Conservation (phyloP, 768 basidiomycete species). For the Boletus pseudopeckii region DNA sequence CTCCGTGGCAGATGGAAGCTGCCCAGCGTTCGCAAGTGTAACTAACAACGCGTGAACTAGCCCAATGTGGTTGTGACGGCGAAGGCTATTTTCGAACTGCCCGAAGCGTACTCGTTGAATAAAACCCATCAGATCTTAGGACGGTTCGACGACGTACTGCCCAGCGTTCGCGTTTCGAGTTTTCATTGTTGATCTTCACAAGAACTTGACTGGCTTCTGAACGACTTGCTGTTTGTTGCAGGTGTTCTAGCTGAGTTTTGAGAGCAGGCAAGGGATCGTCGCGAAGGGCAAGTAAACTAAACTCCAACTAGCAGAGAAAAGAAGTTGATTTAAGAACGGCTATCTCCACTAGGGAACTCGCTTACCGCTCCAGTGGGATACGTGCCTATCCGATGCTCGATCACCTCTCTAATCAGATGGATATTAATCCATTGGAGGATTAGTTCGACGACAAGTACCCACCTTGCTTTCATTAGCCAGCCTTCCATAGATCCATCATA, state of each 20-base stretch:
- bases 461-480: slow-evolving; percentile 83
- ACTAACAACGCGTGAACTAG: slow-evolving; percentile 71
- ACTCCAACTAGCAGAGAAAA: slow-evolving; percentile 62
- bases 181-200: slow-evolving; percentile 60
- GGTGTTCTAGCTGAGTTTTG: slow-evolving; percentile 51
- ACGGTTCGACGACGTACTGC: slow-evolving; percentile 50
- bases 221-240: slow-evolving; percentile 41
- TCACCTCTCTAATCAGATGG: slow-evolving; percentile 57
- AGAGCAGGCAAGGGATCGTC: slow-evolving; percentile 76
- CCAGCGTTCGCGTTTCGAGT: slow-evolving; percentile 76
- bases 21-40: slow-evolving; percentile 69
- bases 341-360: slow-evolving; percentile 12
- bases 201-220: slow-evolving; percentile 50
- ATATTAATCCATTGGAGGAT: slow-evolving; percentile 18
- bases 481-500: slow-evolving; percentile 68
- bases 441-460: slow-evolving; percentile 11
- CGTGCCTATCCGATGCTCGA: slow-evolving; percentile 84
- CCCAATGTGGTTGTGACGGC: slow-evolving; percentile 85
- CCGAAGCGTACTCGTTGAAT: slow-evolving; percentile 5
- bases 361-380: slow-evolving; percentile 87
- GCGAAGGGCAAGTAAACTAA: slow-evolving; percentile 85
- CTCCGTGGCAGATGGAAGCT: slow-evolving; percentile 50
- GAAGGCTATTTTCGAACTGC: slow-evolving; percentile 84
- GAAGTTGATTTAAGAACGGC: slow-evolving; percentile 6
- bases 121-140: not conserved